These are phyloP conservation scores for Pythium plurisporium DNA, from an alignment of 352 stramenopile genomes.

Conservation along the genomic window DNA sequence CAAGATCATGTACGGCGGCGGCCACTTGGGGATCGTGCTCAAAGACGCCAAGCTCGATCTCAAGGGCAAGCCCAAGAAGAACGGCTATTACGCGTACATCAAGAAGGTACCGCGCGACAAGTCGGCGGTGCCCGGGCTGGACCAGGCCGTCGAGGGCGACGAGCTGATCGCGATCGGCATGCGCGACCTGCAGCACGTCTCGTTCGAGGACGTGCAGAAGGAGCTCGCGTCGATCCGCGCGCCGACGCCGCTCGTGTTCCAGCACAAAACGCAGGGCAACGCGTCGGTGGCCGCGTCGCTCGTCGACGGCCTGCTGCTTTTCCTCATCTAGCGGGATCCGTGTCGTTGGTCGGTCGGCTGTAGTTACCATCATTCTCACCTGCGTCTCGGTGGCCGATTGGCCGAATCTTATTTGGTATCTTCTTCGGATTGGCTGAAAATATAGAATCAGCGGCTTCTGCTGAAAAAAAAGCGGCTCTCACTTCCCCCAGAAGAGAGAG, in stretches of 20 bases:
- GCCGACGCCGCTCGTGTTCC: conserved; percentile 61
- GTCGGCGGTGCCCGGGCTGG: conserved; percentile 39
- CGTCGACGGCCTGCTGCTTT: conserved; percentile 60
- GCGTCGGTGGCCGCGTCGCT: conserved; percentile 34
- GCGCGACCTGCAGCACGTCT: conserved; percentile 56
- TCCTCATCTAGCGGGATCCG: conserved; percentile 70
- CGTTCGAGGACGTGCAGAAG: conserved; percentile 54
- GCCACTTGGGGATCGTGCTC: conserved; percentile 32
- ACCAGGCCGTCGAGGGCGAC: conserved; percentile 47
- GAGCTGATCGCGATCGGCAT: conserved; percentile 69
- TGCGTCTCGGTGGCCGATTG: conserved; percentile 9
- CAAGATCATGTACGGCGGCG: conserved; percentile 57
- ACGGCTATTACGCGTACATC: conserved; percentile 61
- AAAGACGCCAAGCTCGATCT: conserved; percentile 42
- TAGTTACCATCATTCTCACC: conserved; percentile 8
- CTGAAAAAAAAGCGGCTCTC: background rate
- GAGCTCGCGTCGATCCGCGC: conserved; percentile 37
- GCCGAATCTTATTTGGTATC: background rate
- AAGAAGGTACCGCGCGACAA: conserved; percentile 48
- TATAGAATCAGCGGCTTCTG: conserved; percentile 4
- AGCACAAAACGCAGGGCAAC: conserved; percentile 32
- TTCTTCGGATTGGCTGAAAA: conserved; percentile 11
- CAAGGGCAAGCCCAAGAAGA: conserved; percentile 52
- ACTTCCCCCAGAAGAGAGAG: background rate
- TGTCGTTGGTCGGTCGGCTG: no score